Conservation (phyloP, 2,329 filamentous ascomycete species). For the Fusarium luffae region DNA sequence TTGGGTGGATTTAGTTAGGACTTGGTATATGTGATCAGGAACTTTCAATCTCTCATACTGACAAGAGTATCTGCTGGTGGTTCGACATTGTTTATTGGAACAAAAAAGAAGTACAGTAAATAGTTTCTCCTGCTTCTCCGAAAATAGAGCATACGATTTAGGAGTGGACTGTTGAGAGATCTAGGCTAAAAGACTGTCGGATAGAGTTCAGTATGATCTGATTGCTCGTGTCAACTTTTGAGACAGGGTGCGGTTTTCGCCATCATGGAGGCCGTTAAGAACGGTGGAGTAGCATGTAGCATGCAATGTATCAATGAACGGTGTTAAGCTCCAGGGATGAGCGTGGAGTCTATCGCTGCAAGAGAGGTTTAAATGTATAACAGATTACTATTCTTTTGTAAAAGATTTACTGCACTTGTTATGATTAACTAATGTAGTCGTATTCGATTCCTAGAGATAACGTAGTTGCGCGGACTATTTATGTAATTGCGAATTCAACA, state of each 20-base stretch:
- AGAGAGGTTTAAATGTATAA: conserved; percentile 6
- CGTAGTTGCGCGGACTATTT: conserved; percentile 19
- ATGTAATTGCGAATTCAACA: conserved; percentile 26
- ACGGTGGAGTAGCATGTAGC: conserved; percentile 30
- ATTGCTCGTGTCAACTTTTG: conserved; percentile 13
- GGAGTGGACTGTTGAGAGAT: background rate
- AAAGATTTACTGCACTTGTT: conserved; percentile 13
- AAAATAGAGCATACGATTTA: conserved; percentile 3
- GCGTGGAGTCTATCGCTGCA: conserved; percentile 21
- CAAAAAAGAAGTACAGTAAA: background rate
- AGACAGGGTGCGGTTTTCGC: conserved; percentile 31
- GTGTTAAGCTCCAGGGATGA: conserved; percentile 26
- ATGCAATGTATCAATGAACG: conserved; percentile 20
- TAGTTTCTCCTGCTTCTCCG: conserved; percentile 6
- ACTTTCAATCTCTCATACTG: background rate
- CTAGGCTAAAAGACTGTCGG: background rate
- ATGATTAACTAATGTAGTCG: background rate
- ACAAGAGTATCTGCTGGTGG: background rate
- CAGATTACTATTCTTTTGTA: conserved; percentile 3
- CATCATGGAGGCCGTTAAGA: conserved; percentile 11
- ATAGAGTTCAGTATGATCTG: conserved; percentile 26
- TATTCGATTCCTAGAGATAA: background rate
- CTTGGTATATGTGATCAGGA: conserved; percentile 3
- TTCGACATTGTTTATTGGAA: conserved; percentile 2
- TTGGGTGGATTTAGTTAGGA: conserved; percentile 3